A percentile compares a stretch with the other conserved stretches of the same genome.
Conservation (phyloP, 73 alveolate genomes). For the Paramecium sexaurelia region DNA sequence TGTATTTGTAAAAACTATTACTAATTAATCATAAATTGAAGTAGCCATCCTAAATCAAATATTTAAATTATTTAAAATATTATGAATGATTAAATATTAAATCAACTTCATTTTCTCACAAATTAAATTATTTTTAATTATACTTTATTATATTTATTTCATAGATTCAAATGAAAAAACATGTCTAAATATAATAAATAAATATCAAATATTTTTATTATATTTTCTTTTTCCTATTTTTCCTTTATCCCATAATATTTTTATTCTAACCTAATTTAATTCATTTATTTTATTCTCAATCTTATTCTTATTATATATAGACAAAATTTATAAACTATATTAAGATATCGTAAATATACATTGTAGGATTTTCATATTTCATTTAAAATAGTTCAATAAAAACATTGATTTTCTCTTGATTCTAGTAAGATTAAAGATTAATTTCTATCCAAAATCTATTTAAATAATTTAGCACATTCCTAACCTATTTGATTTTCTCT, state of each 20-base stretch:
- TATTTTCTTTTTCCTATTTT: not conserved
- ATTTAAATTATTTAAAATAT: not conserved
- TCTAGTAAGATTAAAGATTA: slow-evolving; percentile 54
- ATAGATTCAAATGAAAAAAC: not conserved
- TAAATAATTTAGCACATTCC: slow-evolving; percentile 43
- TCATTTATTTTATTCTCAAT: slow-evolving; percentile 51
- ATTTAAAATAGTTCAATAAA: slow-evolving; percentile 40
- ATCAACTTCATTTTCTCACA: not conserved
- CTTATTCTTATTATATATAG: no score
- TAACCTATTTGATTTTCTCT: slow-evolving; percentile 60
- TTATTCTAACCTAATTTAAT: slow-evolving; percentile 6
- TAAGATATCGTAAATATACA: no score
- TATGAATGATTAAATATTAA: not conserved
- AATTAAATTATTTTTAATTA: not conserved
- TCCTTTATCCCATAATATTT: not conserved
- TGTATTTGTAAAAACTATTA: not conserved
- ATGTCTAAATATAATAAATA: not conserved
- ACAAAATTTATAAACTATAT: no score
- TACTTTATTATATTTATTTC: not conserved
- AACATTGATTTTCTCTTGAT: slow-evolving; percentile 61
- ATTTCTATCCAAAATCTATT: slow-evolving; percentile 56
- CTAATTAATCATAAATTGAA: not conserved
- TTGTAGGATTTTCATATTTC: no score
- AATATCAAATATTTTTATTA: not conserved
- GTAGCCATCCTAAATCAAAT: not conserved